Evolutionary conservation across 1,284 basidiomycete genomes (phyloP).

Genomic region (Malassezia yamatoensis): DNA sequence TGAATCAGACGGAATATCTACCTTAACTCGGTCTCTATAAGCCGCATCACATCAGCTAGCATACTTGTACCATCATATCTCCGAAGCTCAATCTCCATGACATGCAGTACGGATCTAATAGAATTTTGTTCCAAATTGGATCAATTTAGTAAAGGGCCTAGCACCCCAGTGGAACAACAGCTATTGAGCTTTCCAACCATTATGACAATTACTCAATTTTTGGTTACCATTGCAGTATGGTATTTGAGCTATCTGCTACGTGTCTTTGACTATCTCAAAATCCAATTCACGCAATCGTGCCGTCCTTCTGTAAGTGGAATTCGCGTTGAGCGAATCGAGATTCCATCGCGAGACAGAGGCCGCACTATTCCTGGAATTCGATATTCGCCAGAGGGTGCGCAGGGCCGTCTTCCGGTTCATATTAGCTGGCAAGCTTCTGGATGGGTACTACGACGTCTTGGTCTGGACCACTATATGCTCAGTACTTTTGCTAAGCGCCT

Average conservation of each 20-base stretch:
- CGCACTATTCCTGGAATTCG: slow-evolving; percentile 6
- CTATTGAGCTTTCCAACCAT: background rate
- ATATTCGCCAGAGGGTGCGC: slow-evolving; percentile 12
- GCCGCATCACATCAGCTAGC: slow-evolving; percentile 31
- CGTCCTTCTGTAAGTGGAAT: background rate
- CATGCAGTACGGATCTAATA: background rate
- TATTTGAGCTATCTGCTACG: background rate
- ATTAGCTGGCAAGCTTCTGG: slow-evolving; percentile 27
- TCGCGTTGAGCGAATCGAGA: slow-evolving; percentile 6
- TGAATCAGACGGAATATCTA: slow-evolving; percentile 47
- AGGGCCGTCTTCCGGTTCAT: slow-evolving; percentile 18
- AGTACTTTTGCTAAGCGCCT: background rate
- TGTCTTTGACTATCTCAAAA: background rate
- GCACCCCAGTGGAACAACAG: too few relatives aligned
- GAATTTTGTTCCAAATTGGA: background rate
- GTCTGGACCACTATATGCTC: slow-evolving; percentile 8
- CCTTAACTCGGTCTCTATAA: slow-evolving; percentile 49
- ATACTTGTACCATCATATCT: slow-evolving; percentile 62
- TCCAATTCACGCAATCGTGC: background rate
- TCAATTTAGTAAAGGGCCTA: background rate
- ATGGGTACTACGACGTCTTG: slow-evolving; percentile 17
- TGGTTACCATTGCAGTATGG: background rate
- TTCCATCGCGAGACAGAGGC: slow-evolving; percentile 13
- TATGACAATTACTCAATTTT: too few relatives aligned
- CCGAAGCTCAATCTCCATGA: slow-evolving; percentile 54